Conservation (phyloP, 2,329 filamentous ascomycete genomes). For the Fusarium mexicanum region DNA sequence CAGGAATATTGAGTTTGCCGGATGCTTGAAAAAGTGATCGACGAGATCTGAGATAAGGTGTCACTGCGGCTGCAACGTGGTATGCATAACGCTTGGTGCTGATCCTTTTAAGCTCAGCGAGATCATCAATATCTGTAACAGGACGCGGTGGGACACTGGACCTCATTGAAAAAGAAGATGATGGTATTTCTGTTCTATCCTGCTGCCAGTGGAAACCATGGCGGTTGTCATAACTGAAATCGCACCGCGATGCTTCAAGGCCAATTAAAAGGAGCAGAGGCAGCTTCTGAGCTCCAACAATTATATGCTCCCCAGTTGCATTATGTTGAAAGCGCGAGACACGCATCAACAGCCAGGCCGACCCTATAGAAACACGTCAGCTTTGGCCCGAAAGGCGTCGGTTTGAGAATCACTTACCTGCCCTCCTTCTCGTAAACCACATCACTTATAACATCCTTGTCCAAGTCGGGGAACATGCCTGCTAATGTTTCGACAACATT, state of each 20-base stretch:
- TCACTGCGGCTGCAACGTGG: neutral
- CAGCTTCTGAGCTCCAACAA: neutral
- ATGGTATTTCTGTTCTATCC: constrained; percentile 32
- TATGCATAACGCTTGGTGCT: neutral
- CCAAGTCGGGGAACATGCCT: constrained; percentile 96
- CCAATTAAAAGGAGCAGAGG: neutral
- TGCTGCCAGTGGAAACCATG: neutral
- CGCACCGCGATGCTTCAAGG: neutral
- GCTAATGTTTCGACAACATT: constrained; percentile 94
- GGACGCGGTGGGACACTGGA: neutral
- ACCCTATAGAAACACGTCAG: constrained; percentile 62
- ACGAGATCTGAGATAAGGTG: neutral
- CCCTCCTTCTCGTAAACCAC: constrained; percentile 97
- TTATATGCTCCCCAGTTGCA: neutral
- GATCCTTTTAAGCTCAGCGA: neutral
- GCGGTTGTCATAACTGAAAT: constrained; percentile 8
- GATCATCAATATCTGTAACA: neutral
- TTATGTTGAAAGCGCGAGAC: constrained; percentile 72
- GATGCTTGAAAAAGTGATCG: constrained; percentile 1
- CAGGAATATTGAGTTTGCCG: neutral
- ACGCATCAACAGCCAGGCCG: constrained; percentile 86
- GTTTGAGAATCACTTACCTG: constrained; percentile 66
- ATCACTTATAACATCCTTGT: constrained; percentile 94
- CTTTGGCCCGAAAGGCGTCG: neutral
- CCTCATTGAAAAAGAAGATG: neutral